phyloP scores from a whole-genome alignment of 768 basidiomycete species.

The Serendipita sp. region DNA sequence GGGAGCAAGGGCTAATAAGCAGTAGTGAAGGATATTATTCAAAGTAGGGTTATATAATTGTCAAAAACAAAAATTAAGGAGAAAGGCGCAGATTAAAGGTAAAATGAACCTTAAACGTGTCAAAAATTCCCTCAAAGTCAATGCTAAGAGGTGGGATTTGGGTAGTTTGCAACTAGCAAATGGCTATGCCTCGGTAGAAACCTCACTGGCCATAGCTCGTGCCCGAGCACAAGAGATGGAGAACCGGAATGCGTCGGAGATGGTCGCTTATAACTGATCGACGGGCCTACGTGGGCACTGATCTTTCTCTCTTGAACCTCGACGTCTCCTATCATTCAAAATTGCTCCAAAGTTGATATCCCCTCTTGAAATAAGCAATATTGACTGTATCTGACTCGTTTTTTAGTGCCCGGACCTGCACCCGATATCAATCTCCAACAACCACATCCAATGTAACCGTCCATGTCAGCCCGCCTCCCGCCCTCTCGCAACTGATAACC shows the following conservation, averaged over 20 bases:
- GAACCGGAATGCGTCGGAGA: slow-evolving; percentile 14
- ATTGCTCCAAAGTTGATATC: not conserved
- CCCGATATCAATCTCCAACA: not conserved
- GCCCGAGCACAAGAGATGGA: slow-evolving; percentile 85
- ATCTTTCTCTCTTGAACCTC: not conserved
- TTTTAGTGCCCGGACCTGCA: not conserved
- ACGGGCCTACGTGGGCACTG: not conserved
- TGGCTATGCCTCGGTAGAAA: slow-evolving; percentile 87
- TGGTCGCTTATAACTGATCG: slow-evolving; percentile 28
- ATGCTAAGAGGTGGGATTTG: slow-evolving; percentile 85
- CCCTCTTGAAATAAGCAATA: not conserved
- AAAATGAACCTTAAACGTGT: slow-evolving; percentile 19
- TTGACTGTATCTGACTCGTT: not conserved
- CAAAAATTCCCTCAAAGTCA: slow-evolving; percentile 87
- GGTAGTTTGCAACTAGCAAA: slow-evolving; percentile 97
- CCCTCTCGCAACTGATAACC: not conserved
- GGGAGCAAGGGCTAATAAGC: too few relatives aligned
- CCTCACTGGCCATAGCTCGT: slow-evolving; percentile 92
- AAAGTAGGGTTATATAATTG: not conserved
- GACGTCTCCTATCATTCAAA: not conserved
- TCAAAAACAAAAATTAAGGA: not conserved
- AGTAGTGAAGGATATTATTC: not conserved
- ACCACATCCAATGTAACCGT: not conserved
- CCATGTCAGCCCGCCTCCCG: not conserved
- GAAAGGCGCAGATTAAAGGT: not conserved